Percentiles rank a stretch among this genome's conserved stretches.
Conservation (phyloP, 2,329 filamentous ascomycete genomes). For the Stenocarpella maydis region DNA sequence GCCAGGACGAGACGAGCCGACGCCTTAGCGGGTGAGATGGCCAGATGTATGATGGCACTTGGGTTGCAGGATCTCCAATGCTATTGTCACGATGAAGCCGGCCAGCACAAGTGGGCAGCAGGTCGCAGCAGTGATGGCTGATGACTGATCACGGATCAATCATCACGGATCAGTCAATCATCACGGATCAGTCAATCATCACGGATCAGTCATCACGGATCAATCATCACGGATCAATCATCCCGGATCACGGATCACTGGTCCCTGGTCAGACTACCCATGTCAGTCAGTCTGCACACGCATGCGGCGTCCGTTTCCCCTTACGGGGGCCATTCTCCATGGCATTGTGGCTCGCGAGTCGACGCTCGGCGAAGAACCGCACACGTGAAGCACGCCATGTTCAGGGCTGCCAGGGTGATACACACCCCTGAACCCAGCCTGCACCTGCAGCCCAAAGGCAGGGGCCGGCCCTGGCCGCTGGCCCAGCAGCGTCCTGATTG, state of each 20-base stretch:
- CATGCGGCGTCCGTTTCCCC: constrained; percentile 8
- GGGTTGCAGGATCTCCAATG: neutral
- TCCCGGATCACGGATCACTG: too few species aligned
- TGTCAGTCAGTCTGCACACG: constrained; percentile 8
- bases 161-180: too few species aligned
- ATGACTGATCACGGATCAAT: too few species aligned
- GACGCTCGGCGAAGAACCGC: constrained; percentile 10
- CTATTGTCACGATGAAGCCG: too few species aligned
- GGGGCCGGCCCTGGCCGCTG: constrained; percentile 26
- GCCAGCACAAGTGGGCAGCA: neutral
- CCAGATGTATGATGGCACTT: neutral
- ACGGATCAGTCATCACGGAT: too few species aligned
- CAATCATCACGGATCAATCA: too few species aligned
- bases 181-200: too few species aligned
- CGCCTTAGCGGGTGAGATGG: constrained; percentile 22
- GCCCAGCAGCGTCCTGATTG: constrained; percentile 27
- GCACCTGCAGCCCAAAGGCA: constrained; percentile 31
- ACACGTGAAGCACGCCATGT: constrained; percentile 16
- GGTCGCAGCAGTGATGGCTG: neutral
- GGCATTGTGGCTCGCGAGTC: neutral
- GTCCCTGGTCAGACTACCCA: too few species aligned
- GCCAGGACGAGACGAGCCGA: constrained; percentile 7
- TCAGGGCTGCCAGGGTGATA: constrained; percentile 14
- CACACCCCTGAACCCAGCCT: constrained; percentile 29
- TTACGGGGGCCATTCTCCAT: constrained; percentile 1